Conservation (phyloP, 495 filamentous ascomycete species). For the Penicillium canescens region DNA sequence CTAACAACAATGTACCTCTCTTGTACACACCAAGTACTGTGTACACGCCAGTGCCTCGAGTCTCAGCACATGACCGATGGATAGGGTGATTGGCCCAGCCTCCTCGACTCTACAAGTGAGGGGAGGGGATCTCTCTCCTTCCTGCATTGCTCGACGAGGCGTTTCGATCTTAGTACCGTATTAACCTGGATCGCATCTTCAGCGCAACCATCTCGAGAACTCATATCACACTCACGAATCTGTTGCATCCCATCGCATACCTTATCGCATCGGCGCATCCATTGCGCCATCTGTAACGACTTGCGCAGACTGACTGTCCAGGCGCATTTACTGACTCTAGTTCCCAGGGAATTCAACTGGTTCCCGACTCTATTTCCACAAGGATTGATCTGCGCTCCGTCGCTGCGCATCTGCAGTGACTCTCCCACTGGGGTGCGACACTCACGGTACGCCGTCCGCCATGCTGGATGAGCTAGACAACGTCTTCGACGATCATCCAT, state of each 20-base stretch:
- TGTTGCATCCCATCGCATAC: conserved; percentile 15
- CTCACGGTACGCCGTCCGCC: conserved; percentile 40
- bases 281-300: conserved; percentile 13
- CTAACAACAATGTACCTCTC: neutral
- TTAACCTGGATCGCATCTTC: conserved; percentile 8
- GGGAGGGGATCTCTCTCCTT: conserved; percentile 20
- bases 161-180: conserved; percentile 11
- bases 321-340: conserved; percentile 23
- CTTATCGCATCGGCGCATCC: conserved; percentile 17
- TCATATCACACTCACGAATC: conserved; percentile 1
- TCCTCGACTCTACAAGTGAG: conserved; percentile 24
- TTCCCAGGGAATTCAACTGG: conserved; percentile 3
- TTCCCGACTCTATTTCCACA: conserved; percentile 9
- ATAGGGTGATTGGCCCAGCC: conserved; percentile 30
- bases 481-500: conserved; percentile 66
- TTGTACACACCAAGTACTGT: neutral
- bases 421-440: conserved; percentile 21
- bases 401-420: conserved; percentile 15
- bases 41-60: conserved; percentile 5
- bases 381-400: conserved; percentile 19
- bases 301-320: conserved; percentile 11
- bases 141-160: conserved; percentile 22
- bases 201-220: conserved; percentile 6
- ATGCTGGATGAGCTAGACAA: conserved; percentile 52
- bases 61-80: conserved; percentile 11